Base-by-base conservation (phyloP, 2,329 filamentous ascomycete genomes). In the Neonectria ditissima region DNA sequence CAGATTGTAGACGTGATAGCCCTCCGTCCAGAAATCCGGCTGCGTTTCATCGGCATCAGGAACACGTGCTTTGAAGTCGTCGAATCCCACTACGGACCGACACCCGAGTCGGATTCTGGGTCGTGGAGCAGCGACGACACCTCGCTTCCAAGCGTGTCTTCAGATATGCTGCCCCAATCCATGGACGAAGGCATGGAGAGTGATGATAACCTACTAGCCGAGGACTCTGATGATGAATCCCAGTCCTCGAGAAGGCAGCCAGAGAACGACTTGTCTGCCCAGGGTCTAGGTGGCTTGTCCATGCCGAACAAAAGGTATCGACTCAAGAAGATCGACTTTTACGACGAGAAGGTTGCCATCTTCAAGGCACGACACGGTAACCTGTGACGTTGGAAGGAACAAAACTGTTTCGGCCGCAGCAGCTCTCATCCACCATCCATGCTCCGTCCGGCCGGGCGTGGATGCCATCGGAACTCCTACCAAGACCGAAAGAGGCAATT, bases 1-100 rank as follows among this genome's bases (percentile, higher is more conserved):
- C 61, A 66, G 45, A 61, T 66, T 30, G 61, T 66, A 48, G 65
- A 66, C 22, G 58, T 62, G 50, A 66, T 66, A 44, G 52, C 61
- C 41, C 55, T 66, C 47, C 61, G 61, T 41, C 65, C 62, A 6
- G 62, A 66, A 39, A 56, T 59, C 18, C 44, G 44, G 39, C 28
- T 66, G 18, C 56, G 62, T 28, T 65, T 55, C 34, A 45, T 66
- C 5, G 62, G 54, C n/a, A 57, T 66, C n/a, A 51, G 52, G 47
- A 52, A 43, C 30, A n/a, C 18, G 20, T 60, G 58, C 16, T 66
- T 59, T 28, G 44, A 66, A 45, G 47, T 66, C 8, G 57, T 66
- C 18, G 65, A 65, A 50, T 60, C 50, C 18, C 41, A 26, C n/a
- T 54, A 55, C 16, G 60, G 56, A 4, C 20, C 50, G 34, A 14